Conservation (phyloP, 179 eudicot genomes). For the Camellia oleifera region DNA sequence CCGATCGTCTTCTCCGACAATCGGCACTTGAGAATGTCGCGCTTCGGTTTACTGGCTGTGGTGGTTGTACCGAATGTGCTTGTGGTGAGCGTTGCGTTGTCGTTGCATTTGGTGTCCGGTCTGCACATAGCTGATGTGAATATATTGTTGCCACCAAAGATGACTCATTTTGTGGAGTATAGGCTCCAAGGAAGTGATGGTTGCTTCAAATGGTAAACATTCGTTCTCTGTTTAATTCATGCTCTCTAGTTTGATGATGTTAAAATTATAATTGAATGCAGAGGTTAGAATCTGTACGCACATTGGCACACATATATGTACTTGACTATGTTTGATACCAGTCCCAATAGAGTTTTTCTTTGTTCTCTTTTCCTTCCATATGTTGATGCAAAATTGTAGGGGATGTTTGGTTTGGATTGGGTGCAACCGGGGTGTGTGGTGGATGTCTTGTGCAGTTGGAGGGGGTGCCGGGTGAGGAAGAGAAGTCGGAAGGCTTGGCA, state of each 20-base stretch:
- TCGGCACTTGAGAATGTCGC: conserved; percentile 7
- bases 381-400: no score
- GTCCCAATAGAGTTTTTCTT: no score
- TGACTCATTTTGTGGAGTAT: conserved; percentile 79
- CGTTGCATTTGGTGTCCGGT: conserved; percentile 40
- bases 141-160: conserved; percentile 75
- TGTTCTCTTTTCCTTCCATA: no score
- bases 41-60: neutral
- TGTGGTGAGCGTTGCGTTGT: neutral
- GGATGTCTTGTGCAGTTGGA: no score
- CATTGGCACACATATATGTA: no score
- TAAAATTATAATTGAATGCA: neutral
- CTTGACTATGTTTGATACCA: no score
- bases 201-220: conserved; percentile 81
- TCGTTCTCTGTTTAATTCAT: neutral
- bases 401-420: no score
- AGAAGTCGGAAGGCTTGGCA: no score
- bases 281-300: neutral
- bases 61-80: neutral
- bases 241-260: neutral
- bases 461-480: no score
- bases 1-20: neutral
- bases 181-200: conserved; percentile 81
- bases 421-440: no score
- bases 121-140: conserved; percentile 88